Evolutionary conservation across 2,329 filamentous ascomycete genomes (phyloP), one percentile per base, ranked within the genome.

Genomic region (Claviceps arundinis): DNA sequence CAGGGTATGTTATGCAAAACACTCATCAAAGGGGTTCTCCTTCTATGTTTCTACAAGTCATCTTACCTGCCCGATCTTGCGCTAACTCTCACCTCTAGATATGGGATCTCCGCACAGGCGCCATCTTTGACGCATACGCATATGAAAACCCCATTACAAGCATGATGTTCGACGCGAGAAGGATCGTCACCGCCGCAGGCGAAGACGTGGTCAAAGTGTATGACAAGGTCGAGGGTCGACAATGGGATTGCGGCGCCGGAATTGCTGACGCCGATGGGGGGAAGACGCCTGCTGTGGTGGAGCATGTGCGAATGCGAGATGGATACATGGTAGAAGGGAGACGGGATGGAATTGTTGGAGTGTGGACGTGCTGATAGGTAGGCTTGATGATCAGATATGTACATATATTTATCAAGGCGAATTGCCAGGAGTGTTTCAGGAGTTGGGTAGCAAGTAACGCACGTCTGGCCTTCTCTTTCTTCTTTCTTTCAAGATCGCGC

Each of bases 151-250:
- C 90, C 0, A 80, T 98, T 53, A 95, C 89, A 37, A 88, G 85
- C 73, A 95, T 97, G 89, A 95, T 94, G 84, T 98, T 98, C 65
- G 93, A 98, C 68, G 72, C 81, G 14, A 83, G 90, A 50, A 82
- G 90, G 49, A 98, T 98, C 59, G 89, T 93, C 37, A 81, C 86
- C 50, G 91, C 93, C 2, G 89, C 89, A 0, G 87, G 90, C 43
- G 93, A 97, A 68, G 84, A 89, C 62, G 89, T 97, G 24, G 90
- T 93, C 60, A 98, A 98, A 71, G 86, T 98, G 54, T 98, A 97
- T 71, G 93, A 98, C 72, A 97, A 97, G 76, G 84, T 89, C 3
- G 93, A 98, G 65, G 89, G 89, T 42, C 76, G 88, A 55, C 93
- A 97, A 68, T 98, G 93, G 93, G 89, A 95, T 67, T 96, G 90